Base-by-base conservation (phyloP, 352 stramenopile species). In the Pythium folliculosum region DNA sequence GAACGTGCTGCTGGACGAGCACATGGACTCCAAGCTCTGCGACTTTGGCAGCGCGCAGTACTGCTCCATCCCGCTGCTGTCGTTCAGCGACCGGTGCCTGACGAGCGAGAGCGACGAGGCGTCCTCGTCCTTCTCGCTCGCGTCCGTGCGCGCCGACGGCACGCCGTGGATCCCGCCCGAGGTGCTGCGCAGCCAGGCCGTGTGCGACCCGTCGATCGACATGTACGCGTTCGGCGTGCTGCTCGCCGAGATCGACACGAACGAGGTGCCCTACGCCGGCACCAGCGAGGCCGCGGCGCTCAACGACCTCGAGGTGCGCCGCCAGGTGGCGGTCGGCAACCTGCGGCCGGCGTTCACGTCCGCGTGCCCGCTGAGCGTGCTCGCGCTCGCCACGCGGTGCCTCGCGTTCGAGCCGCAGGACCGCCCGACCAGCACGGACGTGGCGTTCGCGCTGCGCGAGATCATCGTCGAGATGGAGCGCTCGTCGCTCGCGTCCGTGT, bases 21-120 rank as follows among this genome's bases (percentile, higher is more conserved):
- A 71, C 50, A 69, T 76, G 66, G 63, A 72, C 44, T 64, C 73
- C 47, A 80, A 80, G 60, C 68, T 80, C 17, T 71, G 67, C 23
- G 73, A 80, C 43, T 80, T 80, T 49, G 73, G 73, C 17, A 74
- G 50, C 19, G 73, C 73, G 12, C 70, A 70, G 69, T 75, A 75
- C 59, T 70, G 57, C n/a, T n/a, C 35, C 1, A 44, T 65, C 17
- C 47, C 48, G 22, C 12, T 61, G 10, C 40, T 55, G 5, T 59
- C 63, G 44, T 63, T 67, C 32, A 57, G 47, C 27, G 61, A 67
- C 21, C 43, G 30, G 19, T 4, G 35, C 12, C 38, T 19, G 23
- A 56, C 45, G 0, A 65, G 37, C 16, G 57, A 47, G 30, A 61
- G 54, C 44, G 57, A 51, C 14, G 57, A 45, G 21, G 44, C 57